Evolutionary conservation across 306 rosid species (phyloP).

Genomic region (Cotoneaster glaucophyllus): DNA sequence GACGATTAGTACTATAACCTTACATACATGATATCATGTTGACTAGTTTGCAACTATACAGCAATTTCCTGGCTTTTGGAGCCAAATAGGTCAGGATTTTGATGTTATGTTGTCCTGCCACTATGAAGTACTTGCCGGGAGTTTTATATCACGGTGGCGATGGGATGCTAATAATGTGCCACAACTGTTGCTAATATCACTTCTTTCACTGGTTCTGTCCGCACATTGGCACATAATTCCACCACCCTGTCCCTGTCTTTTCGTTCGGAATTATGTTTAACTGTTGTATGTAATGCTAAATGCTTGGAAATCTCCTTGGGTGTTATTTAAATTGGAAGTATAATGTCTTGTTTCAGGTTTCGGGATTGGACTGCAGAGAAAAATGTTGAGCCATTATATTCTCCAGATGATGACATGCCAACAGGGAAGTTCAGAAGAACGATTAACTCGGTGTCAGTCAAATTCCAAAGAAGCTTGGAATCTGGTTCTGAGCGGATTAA

Average conservation of each 20-base stretch:
- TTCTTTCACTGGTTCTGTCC: neutral
- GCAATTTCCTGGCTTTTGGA: neutral
- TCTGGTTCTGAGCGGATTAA: conserved; percentile 73
- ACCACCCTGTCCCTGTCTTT: neutral
- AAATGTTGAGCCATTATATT: conserved; percentile 46
- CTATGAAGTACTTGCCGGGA: neutral
- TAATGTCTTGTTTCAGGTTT: conserved; percentile 48
- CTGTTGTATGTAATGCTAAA: neutral
- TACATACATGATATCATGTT: neutral
- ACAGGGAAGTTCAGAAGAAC: conserved; percentile 44
- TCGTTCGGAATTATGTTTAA: neutral
- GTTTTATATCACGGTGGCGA: neutral
- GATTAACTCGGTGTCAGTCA: conserved; percentile 40
- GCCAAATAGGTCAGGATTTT: neutral
- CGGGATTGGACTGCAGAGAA: conserved; percentile 72
- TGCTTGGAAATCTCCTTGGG: neutral
- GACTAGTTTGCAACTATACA: neutral
- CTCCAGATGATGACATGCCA: conserved; percentile 33
- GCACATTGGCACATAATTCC: neutral
- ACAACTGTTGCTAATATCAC: neutral
- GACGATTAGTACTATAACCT: neutral
- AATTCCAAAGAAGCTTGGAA: conserved; percentile 63
- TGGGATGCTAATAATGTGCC: neutral
- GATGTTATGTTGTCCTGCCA: neutral
- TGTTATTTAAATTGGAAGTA: neutral